A percentile compares a stretch with the other conserved stretches of the same genome.
phyloP scores from a whole-genome alignment of 345 rosid genomes.

The Salix udensis region DNA sequence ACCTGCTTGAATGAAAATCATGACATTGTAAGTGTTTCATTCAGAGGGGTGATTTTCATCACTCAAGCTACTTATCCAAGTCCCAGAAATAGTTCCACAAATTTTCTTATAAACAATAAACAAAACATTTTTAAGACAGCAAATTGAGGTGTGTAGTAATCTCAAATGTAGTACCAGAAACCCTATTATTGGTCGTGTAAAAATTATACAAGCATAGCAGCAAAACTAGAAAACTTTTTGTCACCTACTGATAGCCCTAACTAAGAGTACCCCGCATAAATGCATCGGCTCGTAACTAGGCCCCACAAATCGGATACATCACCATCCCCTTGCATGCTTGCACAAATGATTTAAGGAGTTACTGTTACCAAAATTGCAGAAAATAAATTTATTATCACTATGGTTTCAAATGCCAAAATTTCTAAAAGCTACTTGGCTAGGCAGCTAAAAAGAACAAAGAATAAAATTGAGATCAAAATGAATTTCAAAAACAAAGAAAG shows the following conservation, averaged over 20 bases:
- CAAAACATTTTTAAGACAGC: too few species aligned
- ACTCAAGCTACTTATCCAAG: neutral
- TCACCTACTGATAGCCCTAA: constrained; percentile 15
- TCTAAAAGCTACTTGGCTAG: neutral
- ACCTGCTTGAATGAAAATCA: constrained; percentile 28
- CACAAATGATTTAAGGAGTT: constrained; percentile 21
- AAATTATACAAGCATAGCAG: neutral
- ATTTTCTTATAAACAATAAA: neutral
- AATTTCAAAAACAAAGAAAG: neutral
- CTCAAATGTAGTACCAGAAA: too few species aligned
- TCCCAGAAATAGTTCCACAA: neutral
- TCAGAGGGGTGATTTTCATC: neutral
- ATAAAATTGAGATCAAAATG: neutral
- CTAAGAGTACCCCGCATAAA: constrained; percentile 18
- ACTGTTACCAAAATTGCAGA: neutral
- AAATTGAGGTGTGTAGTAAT: too few species aligned
- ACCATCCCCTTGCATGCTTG: constrained; percentile 17
- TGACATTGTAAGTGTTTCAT: neutral
- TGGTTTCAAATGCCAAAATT: neutral
- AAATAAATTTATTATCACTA: neutral
- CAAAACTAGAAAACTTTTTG: constrained; percentile 9
- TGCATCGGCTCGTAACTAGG: constrained; percentile 16
- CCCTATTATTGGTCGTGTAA: too few species aligned
- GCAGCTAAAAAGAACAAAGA: constrained; percentile 1
- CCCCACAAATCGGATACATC: constrained; percentile 29